Percentiles rank a stretch among this genome's conserved stretches.
phyloP scores from a whole-genome alignment of 2,329 filamentous ascomycete genomes.

The Parastagonospora avenae region DNA sequence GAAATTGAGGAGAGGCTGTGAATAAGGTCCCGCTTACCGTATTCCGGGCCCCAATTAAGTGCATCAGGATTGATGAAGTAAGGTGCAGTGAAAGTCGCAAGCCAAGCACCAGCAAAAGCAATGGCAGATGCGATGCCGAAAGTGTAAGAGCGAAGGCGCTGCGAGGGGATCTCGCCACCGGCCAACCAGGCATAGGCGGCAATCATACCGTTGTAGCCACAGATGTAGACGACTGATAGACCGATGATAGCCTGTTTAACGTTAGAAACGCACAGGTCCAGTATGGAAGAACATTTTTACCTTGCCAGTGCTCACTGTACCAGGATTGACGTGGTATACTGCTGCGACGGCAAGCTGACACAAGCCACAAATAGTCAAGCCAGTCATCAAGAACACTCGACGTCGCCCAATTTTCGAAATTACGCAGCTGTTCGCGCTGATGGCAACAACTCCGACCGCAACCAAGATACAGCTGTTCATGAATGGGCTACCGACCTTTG shows the following conservation, averaged over 20 bases:
- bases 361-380: slow-evolving; percentile 60
- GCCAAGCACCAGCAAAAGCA: slow-evolving; percentile 62
- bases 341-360: slow-evolving; percentile 60
- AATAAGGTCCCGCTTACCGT: slow-evolving; percentile 35
- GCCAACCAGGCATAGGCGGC: slow-evolving; percentile 63
- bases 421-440: slow-evolving; percentile 59
- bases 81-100: slow-evolving; percentile 61
- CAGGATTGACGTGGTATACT: slow-evolving; percentile 56
- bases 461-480: slow-evolving; percentile 62
- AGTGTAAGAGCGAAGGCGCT: slow-evolving; percentile 62
- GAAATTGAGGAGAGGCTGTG: neutral
- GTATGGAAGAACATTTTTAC: slow-evolving; percentile 5
- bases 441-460: slow-evolving; percentile 59
- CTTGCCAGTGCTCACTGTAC: slow-evolving; percentile 49
- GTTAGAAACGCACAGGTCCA: slow-evolving; percentile 1
- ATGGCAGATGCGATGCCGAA: slow-evolving; percentile 60
- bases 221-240: slow-evolving; percentile 60
- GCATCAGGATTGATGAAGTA: slow-evolving; percentile 64
- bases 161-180: slow-evolving; percentile 63
- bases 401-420: slow-evolving; percentile 61
- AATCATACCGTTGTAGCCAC: slow-evolving; percentile 61
- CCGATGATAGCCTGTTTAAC: slow-evolving; percentile 53
- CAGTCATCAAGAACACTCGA: slow-evolving; percentile 58
- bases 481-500: slow-evolving; percentile 51
- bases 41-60: slow-evolving; percentile 64